These are phyloP conservation scores for Rhodotorula paludigena DNA, from an alignment of 768 basidiomycete genomes.

Conservation along the genomic window DNA sequence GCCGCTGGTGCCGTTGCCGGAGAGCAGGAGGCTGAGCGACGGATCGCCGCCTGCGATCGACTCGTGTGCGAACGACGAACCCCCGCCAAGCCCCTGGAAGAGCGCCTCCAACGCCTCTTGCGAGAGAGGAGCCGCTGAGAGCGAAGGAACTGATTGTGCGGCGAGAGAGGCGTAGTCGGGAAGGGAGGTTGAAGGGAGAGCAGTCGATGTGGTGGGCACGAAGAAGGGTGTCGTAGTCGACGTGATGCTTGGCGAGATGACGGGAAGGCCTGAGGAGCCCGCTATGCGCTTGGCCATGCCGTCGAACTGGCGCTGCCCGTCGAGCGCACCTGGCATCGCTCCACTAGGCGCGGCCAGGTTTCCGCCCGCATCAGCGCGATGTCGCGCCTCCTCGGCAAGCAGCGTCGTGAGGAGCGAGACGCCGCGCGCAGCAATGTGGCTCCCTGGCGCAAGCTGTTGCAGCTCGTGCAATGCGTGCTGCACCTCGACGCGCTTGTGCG, in stretches of 20 bases:
- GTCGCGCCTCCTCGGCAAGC: slow-evolving; percentile 35
- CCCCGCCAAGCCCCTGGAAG: not conserved
- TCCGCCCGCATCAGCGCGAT: slow-evolving; percentile 1
- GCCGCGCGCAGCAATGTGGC: slow-evolving; percentile 31
- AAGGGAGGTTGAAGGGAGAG: not conserved
- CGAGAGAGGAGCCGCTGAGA: not conserved
- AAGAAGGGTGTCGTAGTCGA: slow-evolving; percentile 16
- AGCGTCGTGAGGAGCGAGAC: slow-evolving; percentile 31
- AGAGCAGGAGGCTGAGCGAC: not conserved
- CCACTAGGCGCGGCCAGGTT: not conserved
- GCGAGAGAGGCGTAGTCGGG: not conserved
- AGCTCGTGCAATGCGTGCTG: slow-evolving; percentile 27
- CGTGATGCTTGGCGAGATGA: slow-evolving; percentile 1
- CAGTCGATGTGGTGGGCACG: not conserved
- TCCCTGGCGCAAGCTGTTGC: not conserved
- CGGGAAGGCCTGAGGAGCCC: not conserved
- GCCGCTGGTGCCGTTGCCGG: not conserved
- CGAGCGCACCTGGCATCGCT: no score
- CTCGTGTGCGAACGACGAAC: not conserved
- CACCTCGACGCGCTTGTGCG: slow-evolving; percentile 31
- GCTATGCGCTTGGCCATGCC: slow-evolving; percentile 20
- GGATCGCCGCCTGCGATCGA: not conserved
- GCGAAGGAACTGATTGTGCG: not conserved
- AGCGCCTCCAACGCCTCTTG: slow-evolving; percentile 2
- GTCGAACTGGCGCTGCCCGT: slow-evolving; percentile 11